These are phyloP conservation scores for Trichoderma brevicompactum DNA, from an alignment of 2,329 filamentous ascomycete genomes.

Conservation along the genomic window DNA sequence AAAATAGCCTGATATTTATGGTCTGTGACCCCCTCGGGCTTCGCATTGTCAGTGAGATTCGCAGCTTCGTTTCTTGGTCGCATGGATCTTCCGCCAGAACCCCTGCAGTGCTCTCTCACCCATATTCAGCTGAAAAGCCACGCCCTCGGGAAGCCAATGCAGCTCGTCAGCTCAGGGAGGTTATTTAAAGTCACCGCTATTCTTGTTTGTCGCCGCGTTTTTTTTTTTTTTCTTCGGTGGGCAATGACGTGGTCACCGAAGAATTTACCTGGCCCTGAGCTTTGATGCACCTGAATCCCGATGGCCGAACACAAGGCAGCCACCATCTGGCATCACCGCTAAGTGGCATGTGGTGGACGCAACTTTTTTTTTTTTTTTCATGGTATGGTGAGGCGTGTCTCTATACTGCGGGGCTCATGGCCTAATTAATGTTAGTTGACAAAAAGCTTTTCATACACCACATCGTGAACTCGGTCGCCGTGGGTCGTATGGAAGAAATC, in stretches of 20 bases:
- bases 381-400: constrained; percentile 24
- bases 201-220: constrained; percentile 7
- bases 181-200: constrained; percentile 23
- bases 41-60: constrained; percentile 15
- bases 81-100: constrained; percentile 17
- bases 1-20: no score
- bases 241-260: not conserved
- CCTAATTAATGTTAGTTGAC: constrained; percentile 25
- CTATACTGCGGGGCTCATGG: constrained; percentile 27
- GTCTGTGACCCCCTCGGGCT: not conserved
- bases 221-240: not conserved
- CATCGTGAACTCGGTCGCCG: constrained; percentile 26
- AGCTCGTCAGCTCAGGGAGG: constrained; percentile 13
- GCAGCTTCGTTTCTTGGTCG: constrained; percentile 9
- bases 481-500: constrained; percentile 20
- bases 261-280: not conserved
- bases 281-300: not conserved
- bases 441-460: constrained; percentile 30
- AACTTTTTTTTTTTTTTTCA: not conserved
- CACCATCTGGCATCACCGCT: constrained; percentile 19
- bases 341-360: not conserved
- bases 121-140: constrained; percentile 26
- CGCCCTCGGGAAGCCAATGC: constrained; percentile 3
- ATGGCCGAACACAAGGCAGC: constrained; percentile 7
- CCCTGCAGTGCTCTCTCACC: constrained; percentile 19